phyloP scores from a whole-genome alignment of 2,329 filamentous ascomycete genomes.

The Dendryphion nanum region DNA sequence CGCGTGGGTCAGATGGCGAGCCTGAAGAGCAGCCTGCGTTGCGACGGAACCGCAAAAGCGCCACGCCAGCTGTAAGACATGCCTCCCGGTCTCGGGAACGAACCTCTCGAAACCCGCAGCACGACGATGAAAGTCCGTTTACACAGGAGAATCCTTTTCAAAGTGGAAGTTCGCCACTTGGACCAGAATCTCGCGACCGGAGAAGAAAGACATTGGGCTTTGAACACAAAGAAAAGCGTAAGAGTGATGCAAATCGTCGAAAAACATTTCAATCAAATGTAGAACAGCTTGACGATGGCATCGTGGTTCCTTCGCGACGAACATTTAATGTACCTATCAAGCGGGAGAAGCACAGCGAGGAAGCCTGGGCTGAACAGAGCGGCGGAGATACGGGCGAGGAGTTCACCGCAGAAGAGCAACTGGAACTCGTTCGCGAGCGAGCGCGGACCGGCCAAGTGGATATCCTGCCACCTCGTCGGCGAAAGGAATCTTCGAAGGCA shows the following conservation, averaged over 20 bases:
- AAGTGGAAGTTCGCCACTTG: constrained; percentile 69
- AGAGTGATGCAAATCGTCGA: constrained; percentile 43
- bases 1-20: constrained; percentile 37
- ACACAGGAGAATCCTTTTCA: constrained; percentile 93
- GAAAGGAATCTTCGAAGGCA: constrained; percentile 36
- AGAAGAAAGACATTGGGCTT: constrained; percentile 53
- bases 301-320: constrained; percentile 55
- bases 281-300: constrained; percentile 52
- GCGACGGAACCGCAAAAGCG: constrained; percentile 39
- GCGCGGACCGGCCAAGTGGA: constrained; percentile 55
- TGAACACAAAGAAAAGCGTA: constrained; percentile 42
- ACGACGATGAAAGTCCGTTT: constrained; percentile 65
- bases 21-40: constrained; percentile 31
- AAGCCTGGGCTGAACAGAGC: constrained; percentile 32
- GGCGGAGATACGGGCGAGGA: constrained; percentile 76
- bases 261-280: constrained; percentile 43
- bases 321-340: constrained; percentile 59
- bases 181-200: constrained; percentile 42
- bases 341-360: constrained; percentile 44
- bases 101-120: constrained; percentile 53
- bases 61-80: constrained; percentile 42
- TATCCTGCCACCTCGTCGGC: constrained; percentile 43
- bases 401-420: constrained; percentile 83
- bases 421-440: constrained; percentile 73
- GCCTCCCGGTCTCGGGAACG: too few relatives aligned